A percentile compares a stretch with the other conserved stretches of the same genome.
Evolutionary conservation across 352 stramenopile genomes (phyloP).

Genomic region (Halophytophthora batemanensis): DNA sequence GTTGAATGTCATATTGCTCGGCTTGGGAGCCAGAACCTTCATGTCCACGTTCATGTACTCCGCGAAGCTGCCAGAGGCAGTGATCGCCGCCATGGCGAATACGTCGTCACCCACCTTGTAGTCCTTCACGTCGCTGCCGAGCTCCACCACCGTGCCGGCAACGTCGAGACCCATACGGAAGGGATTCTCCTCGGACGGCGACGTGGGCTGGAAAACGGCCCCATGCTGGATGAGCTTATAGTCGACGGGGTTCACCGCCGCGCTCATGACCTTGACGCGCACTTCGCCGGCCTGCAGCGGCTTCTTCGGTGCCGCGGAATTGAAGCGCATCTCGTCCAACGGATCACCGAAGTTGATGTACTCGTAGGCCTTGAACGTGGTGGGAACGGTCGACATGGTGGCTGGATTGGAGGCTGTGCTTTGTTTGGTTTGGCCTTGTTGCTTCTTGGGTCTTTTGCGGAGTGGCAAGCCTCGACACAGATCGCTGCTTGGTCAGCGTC

Average conservation of each 20-base stretch:
- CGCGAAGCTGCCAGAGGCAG: slow-evolving; percentile 12
- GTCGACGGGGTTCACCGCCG: slow-evolving; percentile 14
- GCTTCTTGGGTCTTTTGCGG: too few species aligned
- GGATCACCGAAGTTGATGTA: slow-evolving; percentile 4
- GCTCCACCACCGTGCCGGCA: slow-evolving; percentile 20
- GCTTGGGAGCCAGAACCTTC: slow-evolving; percentile 21
- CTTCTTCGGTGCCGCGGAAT: neutral
- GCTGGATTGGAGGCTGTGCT: too few species aligned
- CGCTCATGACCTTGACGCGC: slow-evolving; percentile 8
- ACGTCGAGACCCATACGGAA: slow-evolving; percentile 27
- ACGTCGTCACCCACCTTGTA: slow-evolving; percentile 21
- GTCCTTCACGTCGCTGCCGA: slow-evolving; percentile 13
- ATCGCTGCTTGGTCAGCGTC: too few species aligned
- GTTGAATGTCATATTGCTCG: slow-evolving; percentile 23
- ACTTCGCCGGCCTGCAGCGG: slow-evolving; percentile 4
- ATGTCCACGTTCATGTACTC: slow-evolving; percentile 22
- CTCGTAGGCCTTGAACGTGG: slow-evolving; percentile 8
- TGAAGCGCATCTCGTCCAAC: slow-evolving; percentile 9
- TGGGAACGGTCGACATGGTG: neutral
- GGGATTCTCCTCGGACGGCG: slow-evolving; percentile 7
- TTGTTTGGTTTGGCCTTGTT: too few species aligned
- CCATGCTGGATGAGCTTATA: slow-evolving; percentile 13
- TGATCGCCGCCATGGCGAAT: slow-evolving; percentile 9
- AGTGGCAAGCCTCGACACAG: too few species aligned
- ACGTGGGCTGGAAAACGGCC: slow-evolving; percentile 1